Evolutionary conservation across 805 yeast genomes (phyloP), one percentile per base, ranked within the genome.

Genomic region (Geotrichum ghanense): DNA sequence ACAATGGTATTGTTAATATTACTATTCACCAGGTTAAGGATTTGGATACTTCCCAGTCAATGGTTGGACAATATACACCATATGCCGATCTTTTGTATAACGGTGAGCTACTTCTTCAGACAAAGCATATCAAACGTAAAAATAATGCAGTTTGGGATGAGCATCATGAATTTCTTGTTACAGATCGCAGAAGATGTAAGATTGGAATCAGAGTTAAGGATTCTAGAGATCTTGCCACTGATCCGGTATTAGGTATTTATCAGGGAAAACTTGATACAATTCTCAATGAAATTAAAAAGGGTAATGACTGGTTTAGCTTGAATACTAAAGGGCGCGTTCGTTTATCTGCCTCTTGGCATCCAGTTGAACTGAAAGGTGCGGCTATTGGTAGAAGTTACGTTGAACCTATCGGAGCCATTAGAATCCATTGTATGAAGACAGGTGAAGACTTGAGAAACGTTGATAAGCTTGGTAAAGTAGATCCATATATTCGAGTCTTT

Each of bases 331-430:
- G 95, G 48, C 87, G 83, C 54, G 71, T 85, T 37, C 76, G 79
- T 53, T 60, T 92, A 48, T 64, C 74, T 3, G 77, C 92, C 23
- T 65, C 70, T 45, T 92, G 96, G 96, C 86, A 82, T 63, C 90
- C 97, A 7, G 95, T 89, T 45, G 78, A 73, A 24, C 65, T 90
- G 57, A 72, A 66, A 50, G 77, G 79, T 45, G 37, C 37, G 14
- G 9, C 31, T 31, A 83, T 82, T 16, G 65, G 78, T 35, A 85
- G 88, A 50, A 66, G 84, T 19, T 77, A 81, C 55, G 78, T 87
- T n/a, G 88, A 88, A 48, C 98, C 98, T 43, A 82, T 90, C 60
- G 98, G 99, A 61, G 92, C 83, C 26, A 73, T 89, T 3, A 79
- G 97, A 59, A 71, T 92, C 49, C 57, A 61, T 45, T 64, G 90